Base-by-base conservation (phyloP, 805 yeast species). In the Myxozyma vanderwaltii region DNA sequence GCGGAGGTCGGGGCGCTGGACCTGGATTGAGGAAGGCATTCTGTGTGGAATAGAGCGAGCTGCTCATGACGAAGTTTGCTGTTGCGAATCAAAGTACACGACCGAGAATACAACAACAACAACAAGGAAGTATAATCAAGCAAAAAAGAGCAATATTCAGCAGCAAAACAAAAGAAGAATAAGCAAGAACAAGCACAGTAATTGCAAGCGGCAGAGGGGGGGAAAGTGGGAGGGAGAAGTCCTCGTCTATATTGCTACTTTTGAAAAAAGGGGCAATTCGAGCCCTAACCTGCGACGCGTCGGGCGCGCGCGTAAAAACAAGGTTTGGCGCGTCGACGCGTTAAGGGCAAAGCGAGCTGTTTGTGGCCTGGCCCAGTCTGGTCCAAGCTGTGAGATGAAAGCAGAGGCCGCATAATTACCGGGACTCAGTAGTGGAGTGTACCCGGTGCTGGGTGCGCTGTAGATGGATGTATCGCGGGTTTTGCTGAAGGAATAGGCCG, bases 21-120 rank as follows among this genome's bases (percentile, higher is more conserved):
- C 84, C 84, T 36, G 82, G 77, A 66, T 81, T 80, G 62, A 80
- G 75, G 69, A 81, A 81, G 61, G 81, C 83, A 51, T 75, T 58
- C 39, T 61, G 58, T 13, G 50, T 5, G 39, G 60, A 26, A 51
- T 58, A 61, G 26, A 61, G 51, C 19, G 64, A 61, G 26, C 64
- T 27, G 49, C 47, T 52, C 54, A 44, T 43, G 47, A 17, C 23
- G 43, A n/a, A 5, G 19, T 38, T 38, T 7, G 46, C 29, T 15
- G n/a, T 21, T 2, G 46, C 29, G 7, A 29, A 17, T 12, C 5
- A 29, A 6, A 19, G 13, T n/a, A 21, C 13, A 6, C n/a, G n/a
- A n/a, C n/a, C n/a, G n/a, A n/a, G n/a, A n/a, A n/a, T n/a, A n/a
- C n/a, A n/a, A n/a, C n/a, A n/a, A n/a, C n/a, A n/a, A n/a, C n/a